These are phyloP conservation scores for Turritis glabra DNA, from an alignment of 345 rosid genomes.

Conservation along the genomic window DNA sequence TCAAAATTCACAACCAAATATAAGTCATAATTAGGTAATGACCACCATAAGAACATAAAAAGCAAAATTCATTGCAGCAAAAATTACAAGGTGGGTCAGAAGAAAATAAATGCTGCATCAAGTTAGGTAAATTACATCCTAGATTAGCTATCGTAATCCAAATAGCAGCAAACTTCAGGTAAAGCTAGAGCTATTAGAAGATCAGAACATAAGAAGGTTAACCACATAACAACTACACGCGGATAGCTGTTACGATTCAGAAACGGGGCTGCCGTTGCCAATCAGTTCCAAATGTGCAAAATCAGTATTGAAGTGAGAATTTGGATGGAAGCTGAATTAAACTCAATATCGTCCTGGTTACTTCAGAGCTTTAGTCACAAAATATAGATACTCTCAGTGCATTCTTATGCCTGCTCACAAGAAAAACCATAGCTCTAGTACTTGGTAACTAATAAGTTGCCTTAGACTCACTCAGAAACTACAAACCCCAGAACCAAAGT, in stretches of 20 bases:
- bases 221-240: not conserved
- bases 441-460: not conserved
- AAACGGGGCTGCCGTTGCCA: not conserved
- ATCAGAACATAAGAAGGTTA: not conserved
- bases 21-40: not conserved
- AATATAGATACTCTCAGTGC: not conserved
- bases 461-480: not conserved
- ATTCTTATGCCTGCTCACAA: not conserved
- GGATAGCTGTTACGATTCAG: not conserved
- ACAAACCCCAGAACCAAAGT: not conserved
- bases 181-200: not conserved
- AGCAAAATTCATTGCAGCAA: not conserved
- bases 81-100: not conserved
- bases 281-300: not conserved
- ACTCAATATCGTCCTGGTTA: not conserved
- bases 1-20: slow-evolving; percentile 6
- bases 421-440: not conserved
- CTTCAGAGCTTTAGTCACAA: not conserved
- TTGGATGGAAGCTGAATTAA: not conserved
- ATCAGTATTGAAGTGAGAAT: not conserved
- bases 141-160: not conserved
- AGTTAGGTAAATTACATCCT: slow-evolving; percentile 4
- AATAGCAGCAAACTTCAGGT: not conserved
- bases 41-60: not conserved
- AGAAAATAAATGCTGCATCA: not conserved